These are phyloP conservation scores for Penicillium sp. DNA, from an alignment of 2,329 filamentous ascomycete species.

Conservation along the genomic window DNA sequence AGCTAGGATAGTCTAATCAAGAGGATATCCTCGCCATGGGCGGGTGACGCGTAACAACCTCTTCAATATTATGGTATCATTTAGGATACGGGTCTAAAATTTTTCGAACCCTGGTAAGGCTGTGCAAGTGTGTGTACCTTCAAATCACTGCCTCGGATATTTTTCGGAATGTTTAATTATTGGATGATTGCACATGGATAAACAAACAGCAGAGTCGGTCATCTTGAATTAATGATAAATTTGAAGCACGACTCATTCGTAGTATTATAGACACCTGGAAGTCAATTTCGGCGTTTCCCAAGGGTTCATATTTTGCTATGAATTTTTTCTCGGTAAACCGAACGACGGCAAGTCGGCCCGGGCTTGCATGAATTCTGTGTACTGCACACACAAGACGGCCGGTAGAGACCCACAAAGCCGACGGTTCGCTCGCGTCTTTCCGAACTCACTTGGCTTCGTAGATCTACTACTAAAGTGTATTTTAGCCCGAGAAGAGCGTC, in stretches of 20 bases:
- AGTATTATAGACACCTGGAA: background rate
- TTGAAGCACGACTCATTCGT: background rate
- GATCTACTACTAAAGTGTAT: too few relatives aligned
- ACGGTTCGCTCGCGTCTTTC: background rate
- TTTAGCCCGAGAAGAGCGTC: background rate
- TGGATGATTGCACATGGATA: background rate
- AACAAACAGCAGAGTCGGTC: background rate
- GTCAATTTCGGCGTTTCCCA: background rate
- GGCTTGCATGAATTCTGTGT: background rate
- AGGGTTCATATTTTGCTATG: background rate
- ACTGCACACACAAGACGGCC: background rate
- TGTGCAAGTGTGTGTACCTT: too few relatives aligned
- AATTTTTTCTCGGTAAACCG: background rate
- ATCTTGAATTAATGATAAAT: background rate
- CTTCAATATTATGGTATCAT: background rate
- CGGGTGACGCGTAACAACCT: slow-evolving; percentile 1
- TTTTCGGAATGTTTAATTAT: background rate
- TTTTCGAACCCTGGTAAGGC: too few relatives aligned
- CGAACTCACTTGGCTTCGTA: background rate
- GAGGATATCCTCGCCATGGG: slow-evolving; percentile 1
- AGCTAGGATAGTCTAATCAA: slow-evolving; percentile 17
- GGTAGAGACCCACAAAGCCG: background rate
- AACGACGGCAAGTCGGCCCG: background rate
- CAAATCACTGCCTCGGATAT: background rate
- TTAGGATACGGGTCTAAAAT: too few relatives aligned